Evolutionary conservation across 192 early-diverging fungal species (phyloP).

Genomic region (Podila epigama): DNA sequence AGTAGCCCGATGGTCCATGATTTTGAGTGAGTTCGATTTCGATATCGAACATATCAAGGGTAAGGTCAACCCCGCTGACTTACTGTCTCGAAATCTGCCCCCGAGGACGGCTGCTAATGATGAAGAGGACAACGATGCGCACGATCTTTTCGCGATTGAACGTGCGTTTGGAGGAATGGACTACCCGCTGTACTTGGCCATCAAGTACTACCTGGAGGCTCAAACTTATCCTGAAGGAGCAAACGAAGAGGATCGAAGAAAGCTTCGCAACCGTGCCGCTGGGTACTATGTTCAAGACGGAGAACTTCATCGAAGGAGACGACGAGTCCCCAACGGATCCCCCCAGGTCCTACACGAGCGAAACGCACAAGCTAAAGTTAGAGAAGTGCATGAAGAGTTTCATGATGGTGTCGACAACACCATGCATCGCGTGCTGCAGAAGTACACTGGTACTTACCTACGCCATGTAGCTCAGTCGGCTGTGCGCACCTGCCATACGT

Average conservation of each 20-base stretch:
- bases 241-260: not conserved
- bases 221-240: not conserved
- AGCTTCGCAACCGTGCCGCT: not conserved
- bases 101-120: not conserved
- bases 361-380: not conserved
- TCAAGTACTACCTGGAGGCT: not conserved
- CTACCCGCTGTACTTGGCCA: not conserved
- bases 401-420: slow-evolving; percentile 10
- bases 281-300: not conserved
- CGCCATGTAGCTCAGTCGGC: not conserved
- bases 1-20: not conserved
- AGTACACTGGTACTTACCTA: not conserved
- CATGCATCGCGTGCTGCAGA: not conserved
- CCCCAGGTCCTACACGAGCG: slow-evolving; percentile 13
- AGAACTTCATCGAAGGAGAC: not conserved
- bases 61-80: not conserved
- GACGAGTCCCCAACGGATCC: not conserved
- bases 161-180: not conserved
- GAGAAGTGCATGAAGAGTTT: slow-evolving; percentile 7
- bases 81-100: not conserved
- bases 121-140: not conserved
- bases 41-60: not conserved
- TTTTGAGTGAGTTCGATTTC: not conserved
- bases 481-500: slow-evolving; percentile 1
- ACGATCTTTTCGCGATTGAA: not conserved